phyloP scores from a whole-genome alignment of 257 asterid species.

The Nicotiana knightiana region DNA sequence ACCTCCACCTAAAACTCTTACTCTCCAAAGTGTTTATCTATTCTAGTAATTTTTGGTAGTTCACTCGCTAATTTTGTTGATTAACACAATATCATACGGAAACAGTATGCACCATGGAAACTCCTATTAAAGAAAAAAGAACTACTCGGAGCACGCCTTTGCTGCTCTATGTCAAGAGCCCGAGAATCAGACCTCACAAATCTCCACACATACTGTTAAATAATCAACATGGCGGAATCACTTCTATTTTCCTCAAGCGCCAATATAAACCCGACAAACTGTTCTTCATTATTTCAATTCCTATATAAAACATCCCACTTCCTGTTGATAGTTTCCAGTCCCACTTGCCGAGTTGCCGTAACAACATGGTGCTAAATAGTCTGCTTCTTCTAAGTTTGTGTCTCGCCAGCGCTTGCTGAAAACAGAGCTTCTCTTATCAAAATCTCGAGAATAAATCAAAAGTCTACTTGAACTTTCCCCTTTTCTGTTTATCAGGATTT shows the following conservation, averaged over 20 bases:
- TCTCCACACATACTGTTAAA: background rate
- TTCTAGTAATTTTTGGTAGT: no score
- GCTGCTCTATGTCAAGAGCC: background rate
- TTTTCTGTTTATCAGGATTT: background rate
- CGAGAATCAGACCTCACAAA: background rate
- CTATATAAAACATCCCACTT: background rate
- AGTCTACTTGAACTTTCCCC: background rate
- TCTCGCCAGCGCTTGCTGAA: background rate
- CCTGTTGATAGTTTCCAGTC: background rate
- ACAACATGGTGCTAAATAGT: background rate
- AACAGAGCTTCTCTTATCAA: background rate
- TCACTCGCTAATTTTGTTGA: no score
- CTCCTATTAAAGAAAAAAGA: no score
- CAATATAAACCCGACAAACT: background rate
- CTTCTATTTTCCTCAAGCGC: background rate
- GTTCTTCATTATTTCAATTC: background rate
- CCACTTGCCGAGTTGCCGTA: no score
- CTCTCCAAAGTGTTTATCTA: no score
- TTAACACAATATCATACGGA: no score
- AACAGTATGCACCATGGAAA: no score
- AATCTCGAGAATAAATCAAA: background rate
- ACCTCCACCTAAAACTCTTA: no score
- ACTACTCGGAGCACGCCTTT: background rate
- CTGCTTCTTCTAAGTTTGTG: background rate
- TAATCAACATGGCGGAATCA: background rate